These are phyloP conservation scores for Cyclotella sp. DNA, from an alignment of 108 stramenopile species.

Conservation along the genomic window DNA sequence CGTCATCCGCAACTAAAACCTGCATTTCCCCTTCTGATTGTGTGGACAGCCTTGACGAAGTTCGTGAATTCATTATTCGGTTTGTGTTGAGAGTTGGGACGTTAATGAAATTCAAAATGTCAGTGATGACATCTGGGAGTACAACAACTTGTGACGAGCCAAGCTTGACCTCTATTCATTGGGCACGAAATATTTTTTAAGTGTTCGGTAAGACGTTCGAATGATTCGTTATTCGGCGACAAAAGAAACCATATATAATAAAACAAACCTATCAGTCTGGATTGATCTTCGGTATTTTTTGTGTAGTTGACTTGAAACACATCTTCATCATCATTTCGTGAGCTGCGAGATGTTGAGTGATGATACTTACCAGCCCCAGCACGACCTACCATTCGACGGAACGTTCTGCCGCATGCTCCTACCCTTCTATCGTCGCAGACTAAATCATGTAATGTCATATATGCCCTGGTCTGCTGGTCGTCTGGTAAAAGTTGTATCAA, in stretches of 20 bases:
- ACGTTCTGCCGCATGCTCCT: slow-evolving; percentile 47
- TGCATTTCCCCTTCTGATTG: slow-evolving; percentile 16
- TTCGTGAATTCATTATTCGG: background rate
- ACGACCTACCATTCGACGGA: slow-evolving; percentile 69
- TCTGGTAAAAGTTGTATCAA: slow-evolving; percentile 60
- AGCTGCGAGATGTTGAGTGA: background rate
- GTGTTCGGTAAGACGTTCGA: too few relatives aligned
- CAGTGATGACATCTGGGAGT: slow-evolving; percentile 77
- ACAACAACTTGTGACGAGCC: slow-evolving; percentile 82
- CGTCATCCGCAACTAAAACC: slow-evolving; percentile 31
- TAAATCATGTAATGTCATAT: slow-evolving; percentile 70
- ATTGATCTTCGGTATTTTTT: slow-evolving; percentile 43
- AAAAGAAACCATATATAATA: too few relatives aligned
- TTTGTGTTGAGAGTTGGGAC: background rate
- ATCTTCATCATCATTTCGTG: slow-evolving; percentile 27
- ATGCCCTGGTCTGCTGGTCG: slow-evolving; percentile 39
- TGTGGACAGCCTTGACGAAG: slow-evolving; percentile 1
- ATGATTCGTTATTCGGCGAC: too few relatives aligned
- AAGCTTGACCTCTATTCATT: slow-evolving; percentile 50
- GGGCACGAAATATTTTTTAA: too few relatives aligned
- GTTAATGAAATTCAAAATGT: slow-evolving; percentile 67
- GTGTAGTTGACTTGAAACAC: slow-evolving; percentile 70
- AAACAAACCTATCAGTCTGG: slow-evolving; percentile 28
- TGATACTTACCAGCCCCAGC: slow-evolving; percentile 6
- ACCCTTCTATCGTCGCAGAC: slow-evolving; percentile 70